Evolutionary conservation across 2,329 filamentous ascomycete genomes (phyloP).

Genomic region (Neophaeococcomyces aloes): DNA sequence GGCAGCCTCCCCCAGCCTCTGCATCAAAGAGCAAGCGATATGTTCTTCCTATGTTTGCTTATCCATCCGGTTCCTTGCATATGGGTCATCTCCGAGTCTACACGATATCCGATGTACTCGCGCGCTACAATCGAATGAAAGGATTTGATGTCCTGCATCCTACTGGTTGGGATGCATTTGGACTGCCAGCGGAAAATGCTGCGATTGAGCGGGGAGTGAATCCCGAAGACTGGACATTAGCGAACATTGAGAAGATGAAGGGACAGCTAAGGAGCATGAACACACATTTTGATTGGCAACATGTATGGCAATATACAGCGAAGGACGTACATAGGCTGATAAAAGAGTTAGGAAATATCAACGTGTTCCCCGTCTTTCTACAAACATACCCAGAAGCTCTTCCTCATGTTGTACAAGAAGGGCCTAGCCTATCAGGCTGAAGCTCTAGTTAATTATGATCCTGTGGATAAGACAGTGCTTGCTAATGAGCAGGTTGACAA

Average conservation of each 20-base stretch:
- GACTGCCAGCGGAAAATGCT: constrained; percentile 81
- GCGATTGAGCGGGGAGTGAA: constrained; percentile 72
- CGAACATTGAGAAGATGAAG: constrained; percentile 79
- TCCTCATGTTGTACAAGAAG: constrained; percentile 62
- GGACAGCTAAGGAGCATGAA: constrained; percentile 69
- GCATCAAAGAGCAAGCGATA: constrained; percentile 43
- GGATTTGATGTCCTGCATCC: constrained; percentile 68
- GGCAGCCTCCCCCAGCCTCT: not conserved
- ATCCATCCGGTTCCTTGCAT: constrained; percentile 77
- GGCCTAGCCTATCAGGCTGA: constrained; percentile 75
- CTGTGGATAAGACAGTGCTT: constrained; percentile 76
- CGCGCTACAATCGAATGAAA: constrained; percentile 63
- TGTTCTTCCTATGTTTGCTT: constrained; percentile 85
- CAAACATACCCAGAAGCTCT: constrained; percentile 78
- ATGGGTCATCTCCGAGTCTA: constrained; percentile 82
- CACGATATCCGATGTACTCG: constrained; percentile 77
- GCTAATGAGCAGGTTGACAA: constrained; percentile 87
- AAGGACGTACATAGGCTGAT: constrained; percentile 22
- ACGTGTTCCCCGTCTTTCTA: constrained; percentile 81
- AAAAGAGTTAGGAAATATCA: constrained; percentile 55
- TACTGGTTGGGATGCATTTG: constrained; percentile 95
- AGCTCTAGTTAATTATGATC: constrained; percentile 81
- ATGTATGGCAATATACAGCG: constrained; percentile 44
- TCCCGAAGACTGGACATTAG: constrained; percentile 66
- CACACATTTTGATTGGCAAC: constrained; percentile 70